These are phyloP conservation scores for Thymus mandschuricus DNA, from an alignment of 257 asterid genomes.

Conservation along the genomic window DNA sequence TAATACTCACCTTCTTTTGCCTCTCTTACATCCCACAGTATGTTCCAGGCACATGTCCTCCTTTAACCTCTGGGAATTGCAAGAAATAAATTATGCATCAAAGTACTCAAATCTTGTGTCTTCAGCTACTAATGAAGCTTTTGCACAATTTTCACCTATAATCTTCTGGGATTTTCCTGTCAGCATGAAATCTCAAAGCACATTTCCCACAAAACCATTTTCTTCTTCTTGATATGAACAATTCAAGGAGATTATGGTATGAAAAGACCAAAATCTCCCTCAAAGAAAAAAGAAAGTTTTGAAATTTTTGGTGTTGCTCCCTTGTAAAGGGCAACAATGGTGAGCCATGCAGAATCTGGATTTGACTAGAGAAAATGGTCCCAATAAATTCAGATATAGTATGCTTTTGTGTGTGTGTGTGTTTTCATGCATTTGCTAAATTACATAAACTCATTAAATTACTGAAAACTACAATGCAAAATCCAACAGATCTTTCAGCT, in stretches of 20 bases:
- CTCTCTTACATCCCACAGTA: conserved; percentile 54
- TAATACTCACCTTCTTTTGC: conserved; percentile 77
- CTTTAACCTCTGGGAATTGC: conserved; percentile 25
- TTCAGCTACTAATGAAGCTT: conserved; percentile 28
- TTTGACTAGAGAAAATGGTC: conserved; percentile 41
- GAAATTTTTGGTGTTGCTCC: conserved; percentile 25
- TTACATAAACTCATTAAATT: conserved; percentile 27
- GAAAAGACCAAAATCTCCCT: conserved; percentile 10
- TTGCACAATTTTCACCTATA: conserved; percentile 16
- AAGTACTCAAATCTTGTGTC: conserved; percentile 52
- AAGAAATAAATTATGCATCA: conserved; percentile 37
- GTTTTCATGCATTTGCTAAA: conserved; percentile 38
- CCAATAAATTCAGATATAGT: conserved; percentile 39
- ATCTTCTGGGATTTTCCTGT: conserved; percentile 39
- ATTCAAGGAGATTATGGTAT: neutral
- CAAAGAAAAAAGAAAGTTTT: neutral
- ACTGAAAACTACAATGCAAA: conserved; percentile 44
- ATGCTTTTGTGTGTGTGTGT: conserved; percentile 29
- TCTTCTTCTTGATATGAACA: conserved; percentile 7
- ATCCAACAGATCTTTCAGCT: conserved; percentile 34
- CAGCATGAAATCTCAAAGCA: conserved; percentile 38
- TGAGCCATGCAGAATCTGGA: conserved; percentile 44
- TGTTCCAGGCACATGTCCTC: conserved; percentile 69
- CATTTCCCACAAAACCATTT: conserved; percentile 40
- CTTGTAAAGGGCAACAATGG: conserved; percentile 43